Conservation (phyloP, 2,329 filamentous ascomycete species). For the Diaporthe australafricana region DNA sequence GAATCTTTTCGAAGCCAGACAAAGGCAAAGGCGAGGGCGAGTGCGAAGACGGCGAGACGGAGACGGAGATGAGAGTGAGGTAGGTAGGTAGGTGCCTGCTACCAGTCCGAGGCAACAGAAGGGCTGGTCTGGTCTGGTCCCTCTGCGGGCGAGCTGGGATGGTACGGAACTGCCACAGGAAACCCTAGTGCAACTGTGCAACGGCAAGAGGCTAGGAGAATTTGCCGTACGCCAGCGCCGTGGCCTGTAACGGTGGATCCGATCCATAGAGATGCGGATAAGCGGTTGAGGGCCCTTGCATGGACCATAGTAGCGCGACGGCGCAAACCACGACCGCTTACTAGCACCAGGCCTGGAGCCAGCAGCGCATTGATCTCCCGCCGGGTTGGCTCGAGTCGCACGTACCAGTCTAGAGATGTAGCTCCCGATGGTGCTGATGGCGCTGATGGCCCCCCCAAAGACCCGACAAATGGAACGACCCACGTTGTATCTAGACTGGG, state of each 20-base stretch:
- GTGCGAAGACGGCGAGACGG: neutral
- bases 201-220: conserved; percentile 8
- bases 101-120: neutral
- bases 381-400: conserved; percentile 14
- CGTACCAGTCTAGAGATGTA: neutral
- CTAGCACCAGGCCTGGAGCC: neutral
- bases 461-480: neutral
- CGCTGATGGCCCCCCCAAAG: neutral
- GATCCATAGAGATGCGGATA: neutral
- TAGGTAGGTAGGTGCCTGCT: neutral
- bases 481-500: too few relatives aligned
- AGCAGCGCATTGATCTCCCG: conserved; percentile 14
- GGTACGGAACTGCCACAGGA: conserved; percentile 20
- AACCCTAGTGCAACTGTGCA: conserved; percentile 18
- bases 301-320: neutral
- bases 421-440: conserved; percentile 12
- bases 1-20: neutral
- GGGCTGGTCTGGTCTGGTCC: neutral
- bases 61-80: neutral
- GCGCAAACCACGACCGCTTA: neutral
- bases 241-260: conserved; percentile 20
- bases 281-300: neutral
- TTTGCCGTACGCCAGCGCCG: neutral
- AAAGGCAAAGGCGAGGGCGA: neutral
- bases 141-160: neutral